These are phyloP conservation scores for Leccinum subgranulosum DNA, from an alignment of 768 basidiomycete genomes.

Conservation along the genomic window DNA sequence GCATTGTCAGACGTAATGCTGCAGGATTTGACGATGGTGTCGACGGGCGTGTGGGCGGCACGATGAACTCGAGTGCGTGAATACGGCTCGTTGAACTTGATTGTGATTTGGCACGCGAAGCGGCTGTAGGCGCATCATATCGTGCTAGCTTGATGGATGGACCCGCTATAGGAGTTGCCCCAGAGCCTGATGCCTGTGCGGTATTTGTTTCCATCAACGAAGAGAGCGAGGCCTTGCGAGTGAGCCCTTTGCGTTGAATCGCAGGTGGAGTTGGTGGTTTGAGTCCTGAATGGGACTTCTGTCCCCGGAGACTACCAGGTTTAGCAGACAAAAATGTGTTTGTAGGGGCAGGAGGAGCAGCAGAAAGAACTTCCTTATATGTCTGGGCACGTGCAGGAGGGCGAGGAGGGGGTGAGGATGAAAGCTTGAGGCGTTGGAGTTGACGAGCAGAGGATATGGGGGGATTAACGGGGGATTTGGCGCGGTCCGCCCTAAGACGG, in stretches of 20 bases:
- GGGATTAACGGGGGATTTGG: constrained; percentile 70
- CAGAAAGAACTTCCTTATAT: constrained; percentile 53
- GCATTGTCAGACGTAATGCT: constrained; percentile 83
- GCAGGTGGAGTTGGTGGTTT: constrained; percentile 74
- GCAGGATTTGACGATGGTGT: constrained; percentile 78
- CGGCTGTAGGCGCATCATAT: constrained; percentile 78
- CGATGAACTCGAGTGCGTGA: constrained; percentile 55
- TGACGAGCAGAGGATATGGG: constrained; percentile 69
- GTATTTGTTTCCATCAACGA: constrained; percentile 63
- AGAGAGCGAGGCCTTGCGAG: constrained; percentile 77
- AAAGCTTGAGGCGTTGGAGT: constrained; percentile 62
- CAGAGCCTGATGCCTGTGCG: constrained; percentile 55
- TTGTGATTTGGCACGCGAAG: constrained; percentile 73
- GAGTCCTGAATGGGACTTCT: constrained; percentile 81
- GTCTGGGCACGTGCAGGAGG: constrained; percentile 53
- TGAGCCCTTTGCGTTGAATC: constrained; percentile 52
- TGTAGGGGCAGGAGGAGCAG: constrained; percentile 47
- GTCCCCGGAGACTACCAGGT: constrained; percentile 72
- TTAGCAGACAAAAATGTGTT: constrained; percentile 63
- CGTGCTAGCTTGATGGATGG: constrained; percentile 43
- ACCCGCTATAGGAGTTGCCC: constrained; percentile 32
- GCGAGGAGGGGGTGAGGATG: constrained; percentile 65
- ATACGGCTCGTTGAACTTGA: constrained; percentile 64
- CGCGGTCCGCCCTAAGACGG: constrained; percentile 56
- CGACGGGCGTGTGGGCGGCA: constrained; percentile 75